Evolutionary conservation across 192 early-diverging fungal genomes (phyloP).

Genomic region (Chytriomyces hyalinus): DNA sequence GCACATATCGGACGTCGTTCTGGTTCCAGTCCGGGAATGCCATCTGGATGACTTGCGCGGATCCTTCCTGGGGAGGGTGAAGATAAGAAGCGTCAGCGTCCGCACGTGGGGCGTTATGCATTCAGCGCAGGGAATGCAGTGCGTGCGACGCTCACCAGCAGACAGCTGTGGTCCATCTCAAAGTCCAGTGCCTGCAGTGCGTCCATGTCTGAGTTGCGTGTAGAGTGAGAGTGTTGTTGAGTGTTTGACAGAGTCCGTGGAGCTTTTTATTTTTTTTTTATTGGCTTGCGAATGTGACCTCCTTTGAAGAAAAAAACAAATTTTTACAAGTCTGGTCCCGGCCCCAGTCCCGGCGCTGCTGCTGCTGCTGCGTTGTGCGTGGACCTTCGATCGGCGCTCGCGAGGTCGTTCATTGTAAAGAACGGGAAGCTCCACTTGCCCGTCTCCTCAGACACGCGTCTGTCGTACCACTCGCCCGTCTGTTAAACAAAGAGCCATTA

Average conservation of each 20-base stretch:
- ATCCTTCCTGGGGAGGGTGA: conserved; percentile 23
- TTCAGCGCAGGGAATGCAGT: neutral
- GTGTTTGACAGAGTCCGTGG: too few species aligned
- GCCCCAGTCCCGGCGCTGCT: too few species aligned
- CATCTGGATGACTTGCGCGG: conserved; percentile 24
- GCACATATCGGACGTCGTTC: conserved; percentile 39
- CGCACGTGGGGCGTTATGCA: neutral
- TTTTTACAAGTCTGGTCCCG: too few species aligned
- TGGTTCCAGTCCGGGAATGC: conserved; percentile 51
- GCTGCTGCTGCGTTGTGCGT: too few species aligned
- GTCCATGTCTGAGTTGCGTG: neutral
- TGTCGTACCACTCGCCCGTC: conserved; percentile 59
- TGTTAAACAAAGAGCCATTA: conserved; percentile 22
- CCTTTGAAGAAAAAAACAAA: too few species aligned
- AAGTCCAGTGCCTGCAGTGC: neutral
- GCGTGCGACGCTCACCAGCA: conserved; percentile 12
- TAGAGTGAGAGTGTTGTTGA: neutral
- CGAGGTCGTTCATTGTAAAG: conserved; percentile 19
- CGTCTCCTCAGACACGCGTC: conserved; percentile 48
- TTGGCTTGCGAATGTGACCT: too few species aligned
- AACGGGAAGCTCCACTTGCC: conserved; percentile 22
- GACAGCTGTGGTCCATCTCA: conserved; percentile 10
- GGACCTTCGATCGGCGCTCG: neutral
- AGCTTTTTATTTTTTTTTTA: too few species aligned
- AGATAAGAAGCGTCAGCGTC: neutral